Percentiles rank a stretch among this genome's conserved stretches.
phyloP scores from a whole-genome alignment of 2,329 filamentous ascomycete species.

The Diaporthe citri region DNA sequence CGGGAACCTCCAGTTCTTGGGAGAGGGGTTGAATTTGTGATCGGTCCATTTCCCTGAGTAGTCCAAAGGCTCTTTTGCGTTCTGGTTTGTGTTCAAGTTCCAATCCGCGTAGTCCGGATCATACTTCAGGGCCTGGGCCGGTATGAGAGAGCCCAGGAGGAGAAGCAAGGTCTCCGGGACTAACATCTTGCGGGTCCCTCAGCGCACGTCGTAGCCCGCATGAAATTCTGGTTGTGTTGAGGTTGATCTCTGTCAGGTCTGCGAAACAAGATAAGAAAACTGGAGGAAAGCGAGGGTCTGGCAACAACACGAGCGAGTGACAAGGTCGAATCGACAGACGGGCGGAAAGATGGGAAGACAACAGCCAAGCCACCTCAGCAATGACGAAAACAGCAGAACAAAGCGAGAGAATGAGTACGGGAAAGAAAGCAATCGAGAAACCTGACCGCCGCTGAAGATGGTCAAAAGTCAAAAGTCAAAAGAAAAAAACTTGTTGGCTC shows the following conservation, averaged over 20 bases:
- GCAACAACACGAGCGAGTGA: constrained; percentile 36
- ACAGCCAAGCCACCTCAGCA: constrained; percentile 23
- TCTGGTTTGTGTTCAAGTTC: constrained; percentile 54
- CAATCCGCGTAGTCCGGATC: constrained; percentile 39
- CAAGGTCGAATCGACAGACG: constrained; percentile 22
- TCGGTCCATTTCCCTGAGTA: constrained; percentile 66
- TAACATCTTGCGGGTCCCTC: constrained; percentile 40
- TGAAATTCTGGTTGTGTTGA: constrained; percentile 11
- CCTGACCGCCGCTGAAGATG: constrained; percentile 18
- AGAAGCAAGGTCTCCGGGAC: constrained; percentile 41
- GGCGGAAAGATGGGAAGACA: constrained; percentile 40
- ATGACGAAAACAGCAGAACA: constrained; percentile 14
- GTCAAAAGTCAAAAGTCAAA: constrained; percentile 26
- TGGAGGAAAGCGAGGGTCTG: constrained; percentile 33
- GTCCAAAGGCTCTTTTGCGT: constrained; percentile 62
- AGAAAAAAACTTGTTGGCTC: constrained; percentile 22
- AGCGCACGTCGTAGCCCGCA: constrained; percentile 30
- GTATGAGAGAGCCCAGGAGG: constrained; percentile 38
- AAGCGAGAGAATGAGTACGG: constrained; percentile 12
- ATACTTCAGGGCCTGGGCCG: constrained; percentile 36
- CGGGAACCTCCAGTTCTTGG: constrained; percentile 71
- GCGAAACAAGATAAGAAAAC: constrained; percentile 3
- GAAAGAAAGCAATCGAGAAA: constrained; percentile 24
- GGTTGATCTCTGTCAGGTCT: neutral
- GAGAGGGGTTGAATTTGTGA: constrained; percentile 65